Evolutionary conservation across 2,329 filamentous ascomycete species (phyloP), one percentile per base, ranked within the genome.

Genomic region (Diaporthe australafricana): DNA sequence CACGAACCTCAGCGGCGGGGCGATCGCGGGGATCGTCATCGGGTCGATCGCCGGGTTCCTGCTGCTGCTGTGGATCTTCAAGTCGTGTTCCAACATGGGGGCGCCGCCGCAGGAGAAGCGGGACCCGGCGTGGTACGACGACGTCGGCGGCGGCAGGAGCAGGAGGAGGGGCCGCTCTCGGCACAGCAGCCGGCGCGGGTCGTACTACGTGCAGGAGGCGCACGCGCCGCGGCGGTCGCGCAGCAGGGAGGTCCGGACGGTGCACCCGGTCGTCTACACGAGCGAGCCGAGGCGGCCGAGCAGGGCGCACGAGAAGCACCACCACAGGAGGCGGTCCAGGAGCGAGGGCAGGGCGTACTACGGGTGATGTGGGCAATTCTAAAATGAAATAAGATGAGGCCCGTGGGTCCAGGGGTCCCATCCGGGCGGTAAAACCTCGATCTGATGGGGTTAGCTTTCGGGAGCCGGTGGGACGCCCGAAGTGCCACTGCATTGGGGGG

Each of bases 11-110:
- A 83, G 79, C 52, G 85, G 84, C 62, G 86, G 86, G 56, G 85
- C 84, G 57, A 87, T 88, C 63, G 86, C 85, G 0, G 86, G 86
- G 56, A 87, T 87, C 72, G 84, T 87, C 57, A 83, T 87, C 73
- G 86, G 85, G 25, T 84, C 84, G 30, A 80, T 87, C 66, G 81
- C 76, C 56, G 85, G 85, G n/a, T 75, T 85, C 50, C 78, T 87
- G 16, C 78, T 87, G 0, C 71, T 88, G 4, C 72, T 84, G 45
- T 87, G 86, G 86, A 77, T 88, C 73, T 68, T 87, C 74, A 81
- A 82, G 7, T 86, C 84, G 2, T 87, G 84, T 76, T 75, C 78
- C 65, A 84, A 85, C 74, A 75, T 84, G 47, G 82, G 83, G 11
- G 81, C 80, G 1, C 81, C 82, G 11, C 80, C 80, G 0, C 76